Conservation (phyloP, 495 filamentous ascomycete species). For the Penicillium robsamsonii region DNA sequence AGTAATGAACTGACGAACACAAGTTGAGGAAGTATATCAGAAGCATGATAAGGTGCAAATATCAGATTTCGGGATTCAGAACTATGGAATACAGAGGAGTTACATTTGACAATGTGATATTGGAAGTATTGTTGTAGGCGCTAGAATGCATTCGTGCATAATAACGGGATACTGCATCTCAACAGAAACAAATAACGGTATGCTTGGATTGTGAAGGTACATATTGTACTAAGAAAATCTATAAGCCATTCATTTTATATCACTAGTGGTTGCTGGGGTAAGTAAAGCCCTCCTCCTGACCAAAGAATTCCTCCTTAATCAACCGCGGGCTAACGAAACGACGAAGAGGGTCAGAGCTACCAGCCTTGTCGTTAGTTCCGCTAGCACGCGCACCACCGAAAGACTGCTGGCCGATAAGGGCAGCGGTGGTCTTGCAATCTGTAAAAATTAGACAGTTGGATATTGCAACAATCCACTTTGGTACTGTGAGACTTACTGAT, state of each 20-base stretch:
- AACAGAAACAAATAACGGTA: background rate
- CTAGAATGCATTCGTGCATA: no score
- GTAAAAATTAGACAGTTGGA: constrained; percentile 1
- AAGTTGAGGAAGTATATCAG: no score
- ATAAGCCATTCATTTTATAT: background rate
- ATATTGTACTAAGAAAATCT: constrained; percentile 1
- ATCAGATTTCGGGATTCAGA: no score
- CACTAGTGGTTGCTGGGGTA: constrained; percentile 66
- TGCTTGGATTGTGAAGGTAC: background rate
- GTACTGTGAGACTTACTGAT: constrained; percentile 50
- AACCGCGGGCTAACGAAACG: constrained; percentile 71
- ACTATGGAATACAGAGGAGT: no score
- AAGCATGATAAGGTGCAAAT: no score
- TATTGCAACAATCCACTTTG: background rate
- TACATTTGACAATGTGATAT: no score
- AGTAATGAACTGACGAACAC: no score
- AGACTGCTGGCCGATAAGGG: constrained; percentile 78
- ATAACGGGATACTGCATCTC: no score
- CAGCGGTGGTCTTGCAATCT: constrained; percentile 79
- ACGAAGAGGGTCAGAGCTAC: constrained; percentile 61
- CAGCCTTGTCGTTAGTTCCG: constrained; percentile 83
- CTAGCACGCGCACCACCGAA: constrained; percentile 75
- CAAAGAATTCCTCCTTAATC: constrained; percentile 78
- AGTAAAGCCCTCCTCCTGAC: constrained; percentile 52
- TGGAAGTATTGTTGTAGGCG: no score